phyloP scores from a whole-genome alignment of 148 eudicot genomes.

The Rhododendron molle region DNA sequence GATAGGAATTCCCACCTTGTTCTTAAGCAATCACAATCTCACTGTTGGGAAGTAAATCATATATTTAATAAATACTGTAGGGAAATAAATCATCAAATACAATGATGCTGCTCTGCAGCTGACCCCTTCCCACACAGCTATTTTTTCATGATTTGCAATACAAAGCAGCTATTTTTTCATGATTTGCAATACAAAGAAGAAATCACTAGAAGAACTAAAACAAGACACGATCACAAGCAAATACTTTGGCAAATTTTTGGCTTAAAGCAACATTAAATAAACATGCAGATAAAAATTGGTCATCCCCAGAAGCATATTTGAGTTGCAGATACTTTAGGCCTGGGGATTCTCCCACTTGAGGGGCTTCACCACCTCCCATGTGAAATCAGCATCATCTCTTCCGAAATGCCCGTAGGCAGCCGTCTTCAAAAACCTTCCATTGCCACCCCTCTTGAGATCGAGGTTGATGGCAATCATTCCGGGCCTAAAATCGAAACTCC shows the following conservation, averaged over 20 bases:
- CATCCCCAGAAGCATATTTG: background rate
- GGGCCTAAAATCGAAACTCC: slow-evolving; percentile 33
- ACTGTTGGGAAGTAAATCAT: background rate
- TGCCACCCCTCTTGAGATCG: slow-evolving; percentile 34
- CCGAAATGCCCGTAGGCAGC: slow-evolving; percentile 35
- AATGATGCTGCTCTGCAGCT: slow-evolving; percentile 4
- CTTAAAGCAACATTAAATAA: background rate
- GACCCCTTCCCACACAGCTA: background rate
- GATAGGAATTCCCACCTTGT: background rate
- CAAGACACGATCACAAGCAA: background rate
- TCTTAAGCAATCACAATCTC: background rate
- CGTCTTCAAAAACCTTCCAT: slow-evolving; percentile 30
- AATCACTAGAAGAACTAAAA: background rate
- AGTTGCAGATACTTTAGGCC: slow-evolving; percentile 6
- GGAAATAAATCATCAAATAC: background rate
- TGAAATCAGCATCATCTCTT: slow-evolving; percentile 34
- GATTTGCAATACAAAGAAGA: background rate
- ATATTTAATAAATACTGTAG: background rate
- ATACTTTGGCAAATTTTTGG: background rate
- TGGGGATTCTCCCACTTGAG: slow-evolving; percentile 33
- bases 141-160: background rate
- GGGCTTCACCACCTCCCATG: slow-evolving; percentile 42
- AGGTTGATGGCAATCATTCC: slow-evolving; percentile 35
- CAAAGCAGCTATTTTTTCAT: background rate
- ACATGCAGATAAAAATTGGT: background rate